Conservation (phyloP, 108 stramenopile genomes). For the Skeletonema menzelii region DNA sequence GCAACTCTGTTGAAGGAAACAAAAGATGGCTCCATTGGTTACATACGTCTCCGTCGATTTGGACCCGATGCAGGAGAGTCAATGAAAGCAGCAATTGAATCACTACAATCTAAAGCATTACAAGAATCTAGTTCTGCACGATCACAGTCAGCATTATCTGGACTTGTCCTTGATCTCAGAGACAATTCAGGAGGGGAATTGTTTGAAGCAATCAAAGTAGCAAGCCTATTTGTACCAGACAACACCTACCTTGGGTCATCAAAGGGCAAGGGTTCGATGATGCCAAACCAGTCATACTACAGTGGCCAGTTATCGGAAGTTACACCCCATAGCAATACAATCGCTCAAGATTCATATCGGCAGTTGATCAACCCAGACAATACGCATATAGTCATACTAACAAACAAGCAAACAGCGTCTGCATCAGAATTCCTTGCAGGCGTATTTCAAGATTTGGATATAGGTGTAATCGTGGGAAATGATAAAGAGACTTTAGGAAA, state of each 20-base stretch:
- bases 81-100: background rate
- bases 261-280: background rate
- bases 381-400: background rate
- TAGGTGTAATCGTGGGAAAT: background rate
- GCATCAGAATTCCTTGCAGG: constrained; percentile 1
- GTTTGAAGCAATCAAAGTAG: background rate
- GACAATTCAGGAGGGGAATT: background rate
- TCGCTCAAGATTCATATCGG: background rate
- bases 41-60: background rate
- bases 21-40: background rate
- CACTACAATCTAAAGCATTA: background rate
- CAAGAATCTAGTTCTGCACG: background rate
- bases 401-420: background rate
- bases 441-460: background rate
- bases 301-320: background rate
- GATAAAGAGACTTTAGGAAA: background rate
- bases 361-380: background rate
- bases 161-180: background rate
- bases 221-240: background rate
- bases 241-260: background rate
- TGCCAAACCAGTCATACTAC: background rate
- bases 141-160: background rate
- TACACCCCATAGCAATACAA: background rate
- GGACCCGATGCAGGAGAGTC: background rate
- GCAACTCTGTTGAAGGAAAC: background rate